Evolutionary conservation across 139 green algal species (phyloP).

Genomic region (Coelastrella sp.): DNA sequence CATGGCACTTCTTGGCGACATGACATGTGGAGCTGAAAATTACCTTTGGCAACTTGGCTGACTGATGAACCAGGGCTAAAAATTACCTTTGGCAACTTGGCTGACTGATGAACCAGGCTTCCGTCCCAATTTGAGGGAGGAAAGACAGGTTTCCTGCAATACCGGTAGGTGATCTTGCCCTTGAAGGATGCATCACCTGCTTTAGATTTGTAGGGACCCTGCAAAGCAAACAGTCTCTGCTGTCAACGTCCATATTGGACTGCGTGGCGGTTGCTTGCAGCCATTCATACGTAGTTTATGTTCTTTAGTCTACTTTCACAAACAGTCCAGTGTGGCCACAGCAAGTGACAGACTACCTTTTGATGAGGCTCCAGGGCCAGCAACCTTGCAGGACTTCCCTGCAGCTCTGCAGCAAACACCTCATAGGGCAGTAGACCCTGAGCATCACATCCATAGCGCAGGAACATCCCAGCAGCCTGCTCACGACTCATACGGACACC

Average conservation of each 20-base stretch:
- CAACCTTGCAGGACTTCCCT: constrained; percentile 58
- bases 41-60: constrained; percentile 73
- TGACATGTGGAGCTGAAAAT: not conserved
- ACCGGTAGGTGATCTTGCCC: constrained; percentile 80
- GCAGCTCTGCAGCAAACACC: constrained; percentile 64
- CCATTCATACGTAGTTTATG: too few relatives aligned
- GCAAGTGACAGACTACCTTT: constrained; percentile 46
- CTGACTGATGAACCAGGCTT: constrained; percentile 65
- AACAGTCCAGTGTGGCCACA: not conserved
- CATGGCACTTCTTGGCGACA: not conserved
- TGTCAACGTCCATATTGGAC: too few relatives aligned
- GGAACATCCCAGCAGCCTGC: constrained; percentile 65
- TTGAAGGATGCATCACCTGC: constrained; percentile 56
- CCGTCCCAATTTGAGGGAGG: constrained; percentile 74
- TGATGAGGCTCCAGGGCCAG: constrained; percentile 68
- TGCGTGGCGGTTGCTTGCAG: too few relatives aligned
- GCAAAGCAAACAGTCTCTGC: too few relatives aligned
- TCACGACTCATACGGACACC: constrained; percentile 60
- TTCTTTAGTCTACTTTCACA: not conserved
- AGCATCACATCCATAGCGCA: constrained; percentile 63
- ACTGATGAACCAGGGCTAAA: constrained; percentile 63
- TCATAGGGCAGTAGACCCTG: constrained; percentile 70
- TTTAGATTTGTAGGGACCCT: constrained; percentile 60
- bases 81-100: constrained; percentile 68
- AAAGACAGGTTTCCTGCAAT: constrained; percentile 81